These are phyloP conservation scores for Cryptomeria japonica DNA, from an alignment of 75 land plant genomes.

Conservation along the genomic window DNA sequence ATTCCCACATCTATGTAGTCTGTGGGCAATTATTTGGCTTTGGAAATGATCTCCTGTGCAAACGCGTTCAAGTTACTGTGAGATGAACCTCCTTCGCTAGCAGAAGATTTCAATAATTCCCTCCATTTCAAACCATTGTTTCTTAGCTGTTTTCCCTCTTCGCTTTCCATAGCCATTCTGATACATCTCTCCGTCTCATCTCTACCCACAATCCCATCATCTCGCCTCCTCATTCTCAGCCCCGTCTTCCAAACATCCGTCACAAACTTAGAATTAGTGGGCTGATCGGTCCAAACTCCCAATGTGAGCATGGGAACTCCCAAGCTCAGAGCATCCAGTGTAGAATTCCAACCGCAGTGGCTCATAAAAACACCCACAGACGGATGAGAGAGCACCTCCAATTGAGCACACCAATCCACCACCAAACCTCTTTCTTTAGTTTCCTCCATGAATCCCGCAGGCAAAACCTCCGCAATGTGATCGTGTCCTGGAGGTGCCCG, in stretches of 20 bases:
- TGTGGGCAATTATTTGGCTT: background rate
- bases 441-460: background rate
- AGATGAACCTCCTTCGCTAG: conserved; percentile 24
- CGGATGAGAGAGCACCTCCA: conserved; percentile 36
- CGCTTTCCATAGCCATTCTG: conserved; percentile 28
- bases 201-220: conserved; percentile 15
- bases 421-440: background rate
- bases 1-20: too few species aligned
- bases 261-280: conserved; percentile 16
- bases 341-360: conserved; percentile 47
- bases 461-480: background rate
- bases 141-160: conserved; percentile 17
- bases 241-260: conserved; percentile 25
- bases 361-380: conserved; percentile 31
- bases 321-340: conserved; percentile 18
- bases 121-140: conserved; percentile 15
- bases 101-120: conserved; percentile 2
- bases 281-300: conserved; percentile 34
- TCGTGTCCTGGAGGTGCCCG: conserved; percentile 4
- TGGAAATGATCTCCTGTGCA: background rate
- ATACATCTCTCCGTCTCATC: conserved; percentile 31
- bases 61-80: conserved; percentile 9
- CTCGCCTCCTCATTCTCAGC: conserved; percentile 5
- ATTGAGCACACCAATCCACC: conserved; percentile 16
- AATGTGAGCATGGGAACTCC: conserved; percentile 37